These are phyloP conservation scores for Wickerhamomyces sp. DNA, from an alignment of 1,139 yeast genomes.

Conservation along the genomic window DNA sequence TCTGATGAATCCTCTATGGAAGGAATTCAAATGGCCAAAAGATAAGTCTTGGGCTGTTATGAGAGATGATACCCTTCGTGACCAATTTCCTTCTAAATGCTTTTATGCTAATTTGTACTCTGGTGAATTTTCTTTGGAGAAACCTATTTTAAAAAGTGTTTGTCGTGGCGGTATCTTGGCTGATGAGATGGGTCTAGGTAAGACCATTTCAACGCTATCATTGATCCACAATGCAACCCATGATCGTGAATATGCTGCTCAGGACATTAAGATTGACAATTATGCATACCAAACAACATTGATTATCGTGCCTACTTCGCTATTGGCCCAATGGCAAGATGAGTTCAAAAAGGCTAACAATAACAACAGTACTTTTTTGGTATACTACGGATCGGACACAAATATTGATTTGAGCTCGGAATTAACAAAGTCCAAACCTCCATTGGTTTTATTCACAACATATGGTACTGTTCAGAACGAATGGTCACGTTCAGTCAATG, in stretches of 20 bases:
- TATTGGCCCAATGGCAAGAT: slow-evolving; percentile 84
- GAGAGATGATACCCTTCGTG: slow-evolving; percentile 15
- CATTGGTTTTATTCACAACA: slow-evolving; percentile 77
- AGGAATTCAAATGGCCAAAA: slow-evolving; percentile 69
- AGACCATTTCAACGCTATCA: slow-evolving; percentile 80
- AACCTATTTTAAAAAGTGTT: slow-evolving; percentile 56
- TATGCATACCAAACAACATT: slow-evolving; percentile 74
- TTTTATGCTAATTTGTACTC: slow-evolving; percentile 82
- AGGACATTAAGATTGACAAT: slow-evolving; percentile 16
- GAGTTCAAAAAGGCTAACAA: slow-evolving; percentile 64
- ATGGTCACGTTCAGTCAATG: slow-evolving; percentile 32
- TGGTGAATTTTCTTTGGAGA: slow-evolving; percentile 69
- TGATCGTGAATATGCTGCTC: slow-evolving; percentile 29
- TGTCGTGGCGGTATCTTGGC: slow-evolving; percentile 88
- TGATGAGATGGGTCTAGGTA: slow-evolving; percentile 96
- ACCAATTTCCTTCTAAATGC: slow-evolving; percentile 20
- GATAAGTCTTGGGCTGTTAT: slow-evolving; percentile 33
- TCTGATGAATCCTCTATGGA: slow-evolving; percentile 84
- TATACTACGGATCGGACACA: slow-evolving; percentile 72
- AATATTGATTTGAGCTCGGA: slow-evolving; percentile 38
- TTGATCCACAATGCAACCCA: slow-evolving; percentile 60
- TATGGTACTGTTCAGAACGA: slow-evolving; percentile 86
- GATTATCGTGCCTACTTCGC: slow-evolving; percentile 86
- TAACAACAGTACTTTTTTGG: slow-evolving; percentile 38
- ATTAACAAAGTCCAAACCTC: slow-evolving; percentile 45